Evolutionary conservation across 2,329 filamentous ascomycete genomes (phyloP).

Genomic region (Didymellaceae sp.): DNA sequence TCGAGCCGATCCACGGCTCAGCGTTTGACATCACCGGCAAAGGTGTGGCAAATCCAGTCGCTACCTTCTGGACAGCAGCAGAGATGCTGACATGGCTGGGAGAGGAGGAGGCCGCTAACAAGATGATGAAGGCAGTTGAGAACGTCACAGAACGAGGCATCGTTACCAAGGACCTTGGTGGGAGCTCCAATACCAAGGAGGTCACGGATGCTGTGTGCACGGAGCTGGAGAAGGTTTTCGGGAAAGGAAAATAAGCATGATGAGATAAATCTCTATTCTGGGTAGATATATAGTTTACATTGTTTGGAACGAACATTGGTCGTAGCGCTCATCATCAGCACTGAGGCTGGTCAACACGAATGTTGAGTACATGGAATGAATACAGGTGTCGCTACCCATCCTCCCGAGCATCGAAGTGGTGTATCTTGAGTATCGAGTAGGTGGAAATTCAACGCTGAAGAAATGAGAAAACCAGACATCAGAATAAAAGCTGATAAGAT

Average conservation of each 20-base stretch:
- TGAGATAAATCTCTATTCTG: no score
- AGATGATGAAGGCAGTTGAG: conserved; percentile 61
- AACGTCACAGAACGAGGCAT: conserved; percentile 60
- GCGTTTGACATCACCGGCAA: conserved; percentile 66
- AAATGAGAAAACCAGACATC: no score
- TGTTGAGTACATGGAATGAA: no score
- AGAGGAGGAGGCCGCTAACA: conserved; percentile 58
- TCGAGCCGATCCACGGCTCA: conserved; percentile 67
- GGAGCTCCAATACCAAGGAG: conserved; percentile 51
- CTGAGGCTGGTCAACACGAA: no score
- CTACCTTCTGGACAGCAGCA: conserved; percentile 64
- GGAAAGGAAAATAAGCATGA: background rate
- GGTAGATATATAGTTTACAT: no score
- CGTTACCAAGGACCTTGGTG: conserved; percentile 63
- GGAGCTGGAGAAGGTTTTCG: conserved; percentile 42
- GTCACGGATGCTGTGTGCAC: conserved; percentile 53
- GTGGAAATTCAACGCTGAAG: no score
- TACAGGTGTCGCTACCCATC: no score
- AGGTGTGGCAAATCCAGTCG: conserved; percentile 64
- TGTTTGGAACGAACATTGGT: no score
- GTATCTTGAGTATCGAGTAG: no score
- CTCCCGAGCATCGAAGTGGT: no score
- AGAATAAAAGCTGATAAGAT: no score
- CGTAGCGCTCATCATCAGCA: no score
- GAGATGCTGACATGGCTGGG: conserved; percentile 67